Evolutionary conservation across 352 stramenopile species (phyloP).

Genomic region (Pythium biforme): DNA sequence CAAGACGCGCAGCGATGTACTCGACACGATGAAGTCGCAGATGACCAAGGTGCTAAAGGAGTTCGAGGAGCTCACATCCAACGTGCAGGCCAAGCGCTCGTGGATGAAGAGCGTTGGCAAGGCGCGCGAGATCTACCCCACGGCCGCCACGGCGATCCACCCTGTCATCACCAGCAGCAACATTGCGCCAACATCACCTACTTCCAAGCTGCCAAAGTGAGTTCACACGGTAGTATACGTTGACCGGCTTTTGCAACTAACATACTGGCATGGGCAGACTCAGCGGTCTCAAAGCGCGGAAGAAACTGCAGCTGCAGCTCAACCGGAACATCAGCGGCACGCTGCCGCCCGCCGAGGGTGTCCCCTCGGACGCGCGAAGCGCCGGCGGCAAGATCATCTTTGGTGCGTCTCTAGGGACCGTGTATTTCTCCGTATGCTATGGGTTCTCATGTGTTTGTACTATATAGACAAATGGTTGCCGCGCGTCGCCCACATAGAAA

Average conservation of each 20-base stretch:
- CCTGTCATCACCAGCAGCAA: conserved; percentile 35
- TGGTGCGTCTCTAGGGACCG: conserved; percentile 32
- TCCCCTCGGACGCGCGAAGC: conserved; percentile 34
- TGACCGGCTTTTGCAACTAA: conserved; percentile 1
- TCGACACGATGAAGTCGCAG: conserved; percentile 64
- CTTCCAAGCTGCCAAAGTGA: conserved; percentile 55
- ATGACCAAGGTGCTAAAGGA: conserved; percentile 68
- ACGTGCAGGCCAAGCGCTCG: conserved; percentile 53
- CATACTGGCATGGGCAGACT: conserved; percentile 13
- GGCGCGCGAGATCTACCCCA: conserved; percentile 33
- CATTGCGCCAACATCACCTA: conserved; percentile 26
- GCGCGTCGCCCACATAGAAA: conserved; percentile 70
- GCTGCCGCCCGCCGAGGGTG: conserved; percentile 24
- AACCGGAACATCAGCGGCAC: conserved; percentile 34
- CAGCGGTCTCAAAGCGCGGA: conserved; percentile 35
- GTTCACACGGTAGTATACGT: neutral
- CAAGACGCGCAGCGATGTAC: conserved; percentile 40
- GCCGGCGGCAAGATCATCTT: conserved; percentile 63
- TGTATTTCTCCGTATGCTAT: neutral
- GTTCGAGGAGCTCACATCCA: conserved; percentile 64
- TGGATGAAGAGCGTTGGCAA: conserved; percentile 68
- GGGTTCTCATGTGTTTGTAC: no score
- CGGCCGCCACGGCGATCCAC: conserved; percentile 27
- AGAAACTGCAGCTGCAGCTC: conserved; percentile 48
- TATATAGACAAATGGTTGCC: conserved; percentile 66